Base-by-base conservation (phyloP, 2,329 filamentous ascomycete genomes). In the Fusarium gaditjirri region DNA sequence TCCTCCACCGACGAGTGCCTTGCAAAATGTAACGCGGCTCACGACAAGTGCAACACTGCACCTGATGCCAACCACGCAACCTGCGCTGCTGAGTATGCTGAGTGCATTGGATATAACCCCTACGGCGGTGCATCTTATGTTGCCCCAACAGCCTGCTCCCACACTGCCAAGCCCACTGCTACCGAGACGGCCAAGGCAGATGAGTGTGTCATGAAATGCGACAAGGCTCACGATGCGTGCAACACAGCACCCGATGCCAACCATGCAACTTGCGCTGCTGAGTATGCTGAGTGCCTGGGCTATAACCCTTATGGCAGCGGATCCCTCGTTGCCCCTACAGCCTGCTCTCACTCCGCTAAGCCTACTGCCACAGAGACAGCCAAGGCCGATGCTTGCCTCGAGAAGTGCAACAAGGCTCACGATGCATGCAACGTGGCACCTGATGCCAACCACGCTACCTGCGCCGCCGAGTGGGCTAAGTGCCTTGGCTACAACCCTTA, bases 401-500 rank as follows among this genome's bases (percentile, higher is more conserved):
- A 38, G 38, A 65, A 60, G 43, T 68, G 65, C n/a, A 31, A 35
- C 31, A n/a, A n/a, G 5, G 58, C 58, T 7, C 55, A 56, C 5
- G 31, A 41, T 2, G 31, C 31, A 1, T 68, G 65, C 21, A 21
- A 52, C 2, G 19, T 11, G 0, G 63, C 62, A 0, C 65, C 62
- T 10, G 29, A 43, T n/a, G 65, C 65, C 9, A 68, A 68, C 21
- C 65, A 68, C 6, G 65, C 65, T 1, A 31, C 31, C 2, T 68
- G 65, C 11, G 63, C 56, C 2, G 57, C 65, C 3, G 42, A 68
- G 13, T 68, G 31, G 16, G 42, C 65, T 5, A 5, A 27, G 2
- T 68, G 65, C 8, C 5, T 68, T 0, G 62, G 62, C 3, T 68
- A 68, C 5, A 68, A 68, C 57, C 65, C 65, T 2, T 68, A 68